Evolutionary conservation across 176 grass and related monocot genomes (phyloP).

Genomic region (Alloteropsis semialata): DNA sequence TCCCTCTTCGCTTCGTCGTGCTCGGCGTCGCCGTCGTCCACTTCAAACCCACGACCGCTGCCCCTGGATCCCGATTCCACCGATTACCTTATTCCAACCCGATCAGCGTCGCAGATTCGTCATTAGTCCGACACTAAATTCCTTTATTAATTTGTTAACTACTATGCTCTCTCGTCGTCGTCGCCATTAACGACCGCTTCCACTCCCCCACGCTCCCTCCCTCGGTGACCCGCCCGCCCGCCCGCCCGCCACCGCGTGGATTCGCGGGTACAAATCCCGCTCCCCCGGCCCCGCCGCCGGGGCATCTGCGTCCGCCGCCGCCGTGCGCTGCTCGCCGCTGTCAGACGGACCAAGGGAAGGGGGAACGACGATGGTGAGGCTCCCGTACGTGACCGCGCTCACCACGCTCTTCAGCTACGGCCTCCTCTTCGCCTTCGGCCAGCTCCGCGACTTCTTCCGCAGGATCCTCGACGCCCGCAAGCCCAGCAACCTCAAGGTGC

Average conservation of each 20-base stretch:
- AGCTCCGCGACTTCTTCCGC: slow-evolving; percentile 76
- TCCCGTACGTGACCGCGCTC: slow-evolving; percentile 67
- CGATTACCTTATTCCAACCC: not conserved
- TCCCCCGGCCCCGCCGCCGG: not conserved
- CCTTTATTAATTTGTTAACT: not conserved
- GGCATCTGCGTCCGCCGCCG: not conserved
- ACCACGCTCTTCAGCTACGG: slow-evolving; percentile 88
- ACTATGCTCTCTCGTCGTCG: not conserved
- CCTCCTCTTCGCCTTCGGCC: slow-evolving; percentile 88
- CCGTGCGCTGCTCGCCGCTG: not conserved
- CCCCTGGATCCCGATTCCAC: not conserved
- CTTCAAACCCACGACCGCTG: not conserved
- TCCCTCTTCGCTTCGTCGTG: not conserved
- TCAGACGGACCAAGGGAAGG: not conserved
- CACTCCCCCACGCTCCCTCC: not conserved
- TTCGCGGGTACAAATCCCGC: slow-evolving; percentile 30
- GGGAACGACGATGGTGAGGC: slow-evolving; percentile 52
- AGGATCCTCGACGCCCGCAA: slow-evolving; percentile 70
- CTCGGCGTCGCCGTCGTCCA: not conserved
- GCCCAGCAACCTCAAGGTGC: slow-evolving; percentile 70
- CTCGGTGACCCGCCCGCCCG: not conserved
- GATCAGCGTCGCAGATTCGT: not conserved
- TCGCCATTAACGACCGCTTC: slow-evolving; percentile 44
- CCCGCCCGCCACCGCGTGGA: not conserved
- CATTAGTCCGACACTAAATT: too few relatives aligned